A percentile compares a stretch with the other conserved stretches of the same genome.
Conservation (phyloP, 495 filamentous ascomycete genomes). For the Rhizodiscina lignyota region DNA sequence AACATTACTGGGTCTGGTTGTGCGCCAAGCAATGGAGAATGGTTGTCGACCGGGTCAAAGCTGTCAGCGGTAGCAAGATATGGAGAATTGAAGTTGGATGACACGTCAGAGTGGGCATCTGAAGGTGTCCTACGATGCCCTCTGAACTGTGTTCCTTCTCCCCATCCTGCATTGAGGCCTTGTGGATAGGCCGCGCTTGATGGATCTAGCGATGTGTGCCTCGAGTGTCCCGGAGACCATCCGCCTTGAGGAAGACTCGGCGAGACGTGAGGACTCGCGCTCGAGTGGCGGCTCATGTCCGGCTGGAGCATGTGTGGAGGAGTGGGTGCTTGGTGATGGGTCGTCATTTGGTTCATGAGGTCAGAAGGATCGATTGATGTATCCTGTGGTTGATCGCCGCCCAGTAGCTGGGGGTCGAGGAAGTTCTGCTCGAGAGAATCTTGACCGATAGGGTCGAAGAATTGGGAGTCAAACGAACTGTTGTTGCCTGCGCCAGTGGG, state of each 20-base stretch:
- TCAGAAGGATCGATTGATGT: constrained; percentile 44
- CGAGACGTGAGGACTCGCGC: constrained; percentile 27
- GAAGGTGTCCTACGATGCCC: constrained; percentile 70
- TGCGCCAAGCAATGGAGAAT: constrained; percentile 64
- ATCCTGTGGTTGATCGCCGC: constrained; percentile 12
- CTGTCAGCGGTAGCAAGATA: constrained; percentile 61
- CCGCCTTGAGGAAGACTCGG: constrained; percentile 34
- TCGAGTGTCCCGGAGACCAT: constrained; percentile 51
- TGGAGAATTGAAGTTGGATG: constrained; percentile 70
- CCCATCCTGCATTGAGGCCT: constrained; percentile 47
- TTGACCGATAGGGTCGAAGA: constrained; percentile 10
- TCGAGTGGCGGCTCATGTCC: constrained; percentile 24
- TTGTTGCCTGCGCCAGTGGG: constrained; percentile 8
- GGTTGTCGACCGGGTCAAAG: constrained; percentile 57
- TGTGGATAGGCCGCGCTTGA: constrained; percentile 55
- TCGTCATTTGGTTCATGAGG: constrained; percentile 42
- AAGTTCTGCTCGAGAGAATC: constrained; percentile 19
- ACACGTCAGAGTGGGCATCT: constrained; percentile 69
- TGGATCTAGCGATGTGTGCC: constrained; percentile 67
- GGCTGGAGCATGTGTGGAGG: constrained; percentile 56
- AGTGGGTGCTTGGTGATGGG: constrained; percentile 49
- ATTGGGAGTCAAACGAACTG: constrained; percentile 10
- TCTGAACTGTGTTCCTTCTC: constrained; percentile 54
- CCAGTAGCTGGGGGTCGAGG: constrained; percentile 15
- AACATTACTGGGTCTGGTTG: constrained; percentile 56